Conservation (phyloP, 179 eudicot species). For the Dionaea muscipula region DNA sequence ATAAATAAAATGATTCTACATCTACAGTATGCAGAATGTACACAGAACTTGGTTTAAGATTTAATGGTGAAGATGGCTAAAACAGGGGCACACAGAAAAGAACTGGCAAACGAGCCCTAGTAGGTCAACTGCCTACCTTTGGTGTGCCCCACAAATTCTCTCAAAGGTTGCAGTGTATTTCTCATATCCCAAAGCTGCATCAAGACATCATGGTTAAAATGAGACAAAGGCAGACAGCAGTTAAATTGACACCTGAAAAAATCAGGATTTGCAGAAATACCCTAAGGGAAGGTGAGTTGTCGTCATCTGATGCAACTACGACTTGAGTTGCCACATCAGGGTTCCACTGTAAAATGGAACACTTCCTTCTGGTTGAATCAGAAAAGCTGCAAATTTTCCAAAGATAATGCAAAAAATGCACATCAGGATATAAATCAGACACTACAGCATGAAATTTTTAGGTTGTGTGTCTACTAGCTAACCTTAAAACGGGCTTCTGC, state of each 20-base stretch:
- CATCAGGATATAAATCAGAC: neutral
- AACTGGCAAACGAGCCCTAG: neutral
- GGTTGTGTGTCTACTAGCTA: neutral
- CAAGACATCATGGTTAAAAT: neutral
- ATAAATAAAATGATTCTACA: neutral
- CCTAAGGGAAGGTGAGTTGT: slow-evolving; percentile 69
- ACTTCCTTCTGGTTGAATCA: slow-evolving; percentile 68
- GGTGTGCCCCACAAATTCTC: slow-evolving; percentile 81
- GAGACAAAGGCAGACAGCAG: neutral
- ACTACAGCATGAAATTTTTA: neutral
- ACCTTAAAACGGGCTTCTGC: slow-evolving; percentile 97
- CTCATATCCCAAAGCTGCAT: slow-evolving; percentile 99
- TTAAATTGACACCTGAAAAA: neutral
- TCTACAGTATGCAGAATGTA: neutral
- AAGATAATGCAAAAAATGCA: slow-evolving; percentile 5
- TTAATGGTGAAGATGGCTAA: neutral
- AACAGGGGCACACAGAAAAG: neutral
- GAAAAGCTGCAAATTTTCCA: slow-evolving; percentile 50
- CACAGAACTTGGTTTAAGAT: neutral
- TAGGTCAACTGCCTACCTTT: slow-evolving; percentile 38
- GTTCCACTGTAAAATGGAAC: slow-evolving; percentile 97
- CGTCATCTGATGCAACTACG: slow-evolving; percentile 94
- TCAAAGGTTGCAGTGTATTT: slow-evolving; percentile 68
- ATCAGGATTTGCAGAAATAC: slow-evolving; percentile 21
- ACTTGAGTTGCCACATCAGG: slow-evolving; percentile 94